Evolutionary conservation across 2,329 filamentous ascomycete genomes (phyloP), one percentile per base, ranked within the genome.

Genomic region (Talaromyces amestolkiae): DNA sequence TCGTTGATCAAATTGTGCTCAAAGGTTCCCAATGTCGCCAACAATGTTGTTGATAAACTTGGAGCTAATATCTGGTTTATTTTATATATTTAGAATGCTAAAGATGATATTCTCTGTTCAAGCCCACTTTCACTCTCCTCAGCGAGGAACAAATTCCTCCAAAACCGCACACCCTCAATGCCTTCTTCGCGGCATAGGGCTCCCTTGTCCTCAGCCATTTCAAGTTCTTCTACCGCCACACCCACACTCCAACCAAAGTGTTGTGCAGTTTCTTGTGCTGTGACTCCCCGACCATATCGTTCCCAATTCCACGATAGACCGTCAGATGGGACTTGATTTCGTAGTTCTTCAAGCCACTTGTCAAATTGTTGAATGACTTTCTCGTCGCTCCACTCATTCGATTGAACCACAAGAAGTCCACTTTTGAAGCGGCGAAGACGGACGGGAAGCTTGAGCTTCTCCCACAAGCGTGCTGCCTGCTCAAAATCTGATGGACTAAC

Each of bases 241-340:
- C 95, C 95, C 8, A 99, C 90, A 75, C 95, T 98, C 95, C 95
- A 99, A 6, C 93, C 92, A 78, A 99, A 99, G 59, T 87, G 84
- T 76, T 96, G 91, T 0, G 95, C 95, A 0, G 88, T 87, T 73
- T 98, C 93, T 74, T 95, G 91, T 1, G 93, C 92, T 15, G 93
- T 97, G 33, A 98, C 89, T 10, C 95, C 93, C 64, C 89, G 86
- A 0, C 95, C 93, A 76, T 92, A 97, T 47, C 82, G 72, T 56
- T 83, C 83, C 90, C 89, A 92, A 72, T 96, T 89, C 91, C 91
- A 95, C 0, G 83, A 71, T 39, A 89, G 83, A 3, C 90, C 85
- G n/a, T 81, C 82, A 1, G 87, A 84, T 0, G 89, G 89, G 6
- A 87, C 85, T 58, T 87, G 83, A 61, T 83, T 81, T 70, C 91